Conservation (phyloP, 192 early-diverging fungal genomes). For the Backusella tuberculispora region DNA sequence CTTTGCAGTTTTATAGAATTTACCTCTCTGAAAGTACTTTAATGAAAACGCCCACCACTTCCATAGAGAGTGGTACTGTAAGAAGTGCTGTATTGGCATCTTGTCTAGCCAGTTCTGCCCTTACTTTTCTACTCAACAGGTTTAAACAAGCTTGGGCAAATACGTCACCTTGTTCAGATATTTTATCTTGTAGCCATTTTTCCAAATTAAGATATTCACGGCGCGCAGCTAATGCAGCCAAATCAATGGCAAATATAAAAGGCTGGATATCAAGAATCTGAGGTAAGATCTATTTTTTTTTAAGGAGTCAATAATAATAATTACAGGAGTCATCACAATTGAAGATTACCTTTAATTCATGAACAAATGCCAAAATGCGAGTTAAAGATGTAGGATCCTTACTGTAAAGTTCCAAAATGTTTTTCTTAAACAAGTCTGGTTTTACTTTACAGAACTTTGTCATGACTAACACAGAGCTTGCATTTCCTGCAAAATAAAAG, state of each 20-base stretch:
- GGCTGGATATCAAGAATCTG: conserved; percentile 70
- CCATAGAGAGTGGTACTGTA: conserved; percentile 61
- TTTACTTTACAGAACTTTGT: conserved; percentile 73
- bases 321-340: background rate
- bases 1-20: background rate
- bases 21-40: conserved; percentile 63
- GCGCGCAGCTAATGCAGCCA: conserved; percentile 78
- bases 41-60: conserved; percentile 71
- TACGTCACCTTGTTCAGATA: conserved; percentile 60
- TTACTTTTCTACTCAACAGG: conserved; percentile 70
- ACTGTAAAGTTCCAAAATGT: conserved; percentile 71
- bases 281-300: conserved; percentile 60
- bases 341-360: conserved; percentile 73
- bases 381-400: conserved; percentile 63
- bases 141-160: conserved; percentile 78
- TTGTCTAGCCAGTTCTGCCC: conserved; percentile 49
- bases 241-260: conserved; percentile 74
- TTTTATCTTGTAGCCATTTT: conserved; percentile 82
- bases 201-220: conserved; percentile 82
- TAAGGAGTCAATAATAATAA: conserved; percentile 38
- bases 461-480: conserved; percentile 66
- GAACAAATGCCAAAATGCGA: conserved; percentile 75
- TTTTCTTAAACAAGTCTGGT: conserved; percentile 59
- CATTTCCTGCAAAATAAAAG: conserved; percentile 68
- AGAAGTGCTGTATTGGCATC: conserved; percentile 40